phyloP scores from a whole-genome alignment of 306 rosid genomes.

The Gynostemma pentaphyllum region DNA sequence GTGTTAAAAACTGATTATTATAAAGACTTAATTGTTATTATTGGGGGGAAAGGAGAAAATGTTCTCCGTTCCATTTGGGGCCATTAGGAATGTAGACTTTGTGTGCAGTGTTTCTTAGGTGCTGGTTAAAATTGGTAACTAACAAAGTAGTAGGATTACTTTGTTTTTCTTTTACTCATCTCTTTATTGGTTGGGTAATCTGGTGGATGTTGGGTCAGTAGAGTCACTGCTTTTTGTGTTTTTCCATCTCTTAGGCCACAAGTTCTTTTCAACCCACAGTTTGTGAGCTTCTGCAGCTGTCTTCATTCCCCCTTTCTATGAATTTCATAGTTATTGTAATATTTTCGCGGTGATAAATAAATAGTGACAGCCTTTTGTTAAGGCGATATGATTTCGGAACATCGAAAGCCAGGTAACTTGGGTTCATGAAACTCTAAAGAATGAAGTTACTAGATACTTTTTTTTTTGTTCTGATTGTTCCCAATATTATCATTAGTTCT shows the following conservation, averaged over 20 bases:
- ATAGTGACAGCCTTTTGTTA: slow-evolving; percentile 24
- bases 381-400: background rate
- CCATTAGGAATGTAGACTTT: slow-evolving; percentile 34
- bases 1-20: slow-evolving; percentile 21
- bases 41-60: slow-evolving; percentile 24
- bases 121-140: slow-evolving; percentile 30
- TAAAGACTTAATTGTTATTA: slow-evolving; percentile 18
- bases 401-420: background rate
- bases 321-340: slow-evolving; percentile 33
- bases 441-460: background rate
- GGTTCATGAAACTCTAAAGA: background rate
- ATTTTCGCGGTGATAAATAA: slow-evolving; percentile 36
- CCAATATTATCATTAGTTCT: background rate
- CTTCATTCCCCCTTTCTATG: slow-evolving; percentile 21
- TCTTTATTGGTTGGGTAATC: slow-evolving; percentile 21
- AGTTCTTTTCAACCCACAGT: slow-evolving; percentile 34
- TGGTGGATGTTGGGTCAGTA: slow-evolving; percentile 35
- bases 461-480: background rate
- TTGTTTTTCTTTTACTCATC: slow-evolving; percentile 22
- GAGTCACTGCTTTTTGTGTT: slow-evolving; percentile 22
- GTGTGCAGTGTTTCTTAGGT: slow-evolving; percentile 41
- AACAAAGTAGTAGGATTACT: slow-evolving; percentile 52
- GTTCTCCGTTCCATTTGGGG: slow-evolving; percentile 22
- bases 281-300: slow-evolving; percentile 19
- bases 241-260: slow-evolving; percentile 21